Conservation (phyloP, 179 eudicot species). For the Actinidia arguta region DNA sequence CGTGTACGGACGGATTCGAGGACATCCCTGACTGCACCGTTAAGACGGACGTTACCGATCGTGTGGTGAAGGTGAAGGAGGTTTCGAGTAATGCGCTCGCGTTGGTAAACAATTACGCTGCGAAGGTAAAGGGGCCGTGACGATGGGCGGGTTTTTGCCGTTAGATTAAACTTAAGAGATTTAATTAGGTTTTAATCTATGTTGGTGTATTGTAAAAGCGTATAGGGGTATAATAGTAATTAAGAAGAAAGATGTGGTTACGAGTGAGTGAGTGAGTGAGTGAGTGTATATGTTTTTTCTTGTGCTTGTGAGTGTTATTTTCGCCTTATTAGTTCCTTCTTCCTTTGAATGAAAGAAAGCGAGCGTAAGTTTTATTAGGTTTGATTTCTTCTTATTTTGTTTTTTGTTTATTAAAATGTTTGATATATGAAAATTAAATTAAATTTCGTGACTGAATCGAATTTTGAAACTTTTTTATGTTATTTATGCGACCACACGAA, state of each 20-base stretch:
- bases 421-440: no score
- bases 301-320: background rate
- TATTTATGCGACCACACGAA: no score
- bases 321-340: no score
- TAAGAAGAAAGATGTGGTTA: conserved; percentile 8
- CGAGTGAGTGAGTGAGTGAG: no score
- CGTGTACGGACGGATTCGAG: conserved; percentile 74
- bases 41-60: conserved; percentile 39
- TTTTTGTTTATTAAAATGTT: no score
- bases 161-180: background rate
- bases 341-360: no score
- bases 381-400: no score
- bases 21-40: conserved; percentile 32
- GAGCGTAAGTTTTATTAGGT: no score
- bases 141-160: conserved; percentile 18
- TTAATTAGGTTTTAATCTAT: background rate
- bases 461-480: no score
- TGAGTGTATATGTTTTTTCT: background rate
- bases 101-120: conserved; percentile 29
- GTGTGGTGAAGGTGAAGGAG: conserved; percentile 38
- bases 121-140: conserved; percentile 25
- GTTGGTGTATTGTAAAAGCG: background rate
- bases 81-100: conserved; percentile 46
- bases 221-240: background rate
- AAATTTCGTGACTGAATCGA: no score